These are phyloP conservation scores for Fusarium annulatum DNA, from an alignment of 2,329 filamentous ascomycete genomes.

Conservation along the genomic window DNA sequence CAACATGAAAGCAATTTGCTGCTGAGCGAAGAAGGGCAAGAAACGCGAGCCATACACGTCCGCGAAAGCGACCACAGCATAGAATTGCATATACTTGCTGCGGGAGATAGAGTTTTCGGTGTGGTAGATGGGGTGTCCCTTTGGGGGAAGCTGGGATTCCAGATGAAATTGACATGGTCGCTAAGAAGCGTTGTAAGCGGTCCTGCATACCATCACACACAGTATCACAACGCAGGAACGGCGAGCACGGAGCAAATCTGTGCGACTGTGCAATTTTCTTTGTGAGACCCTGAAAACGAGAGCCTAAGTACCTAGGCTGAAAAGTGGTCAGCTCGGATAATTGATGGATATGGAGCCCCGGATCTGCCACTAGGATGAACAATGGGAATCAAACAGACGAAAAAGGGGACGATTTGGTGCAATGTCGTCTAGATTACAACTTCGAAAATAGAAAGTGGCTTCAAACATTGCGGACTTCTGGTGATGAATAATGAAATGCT, in stretches of 20 bases:
- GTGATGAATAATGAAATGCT: slow-evolving; percentile 5
- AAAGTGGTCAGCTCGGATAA: slow-evolving; percentile 33
- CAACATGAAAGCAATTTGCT: not conserved
- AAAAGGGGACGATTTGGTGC: not conserved
- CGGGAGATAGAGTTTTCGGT: slow-evolving; percentile 7
- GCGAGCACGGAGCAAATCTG: slow-evolving; percentile 24
- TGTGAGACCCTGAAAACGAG: slow-evolving; percentile 7
- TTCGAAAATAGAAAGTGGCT: slow-evolving; percentile 7
- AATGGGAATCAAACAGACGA: slow-evolving; percentile 16
- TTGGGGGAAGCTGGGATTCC: not conserved
- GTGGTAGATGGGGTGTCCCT: slow-evolving; percentile 18
- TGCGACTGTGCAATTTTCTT: slow-evolving; percentile 14
- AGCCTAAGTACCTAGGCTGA: slow-evolving; percentile 1
- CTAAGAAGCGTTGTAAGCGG: not conserved
- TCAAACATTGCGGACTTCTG: not conserved
- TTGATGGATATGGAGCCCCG: slow-evolving; percentile 39
- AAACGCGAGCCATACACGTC: not conserved
- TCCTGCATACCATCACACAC: not conserved
- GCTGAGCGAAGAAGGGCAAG: not conserved
- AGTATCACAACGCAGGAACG: slow-evolving; percentile 26
- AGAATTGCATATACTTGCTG: not conserved
- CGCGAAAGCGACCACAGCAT: not conserved
- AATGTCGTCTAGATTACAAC: not conserved
- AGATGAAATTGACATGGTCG: not conserved
- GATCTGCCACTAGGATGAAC: slow-evolving; percentile 33